Base-by-base conservation (phyloP, 345 rosid genomes). In the Odontarrhena argentea region DNA sequence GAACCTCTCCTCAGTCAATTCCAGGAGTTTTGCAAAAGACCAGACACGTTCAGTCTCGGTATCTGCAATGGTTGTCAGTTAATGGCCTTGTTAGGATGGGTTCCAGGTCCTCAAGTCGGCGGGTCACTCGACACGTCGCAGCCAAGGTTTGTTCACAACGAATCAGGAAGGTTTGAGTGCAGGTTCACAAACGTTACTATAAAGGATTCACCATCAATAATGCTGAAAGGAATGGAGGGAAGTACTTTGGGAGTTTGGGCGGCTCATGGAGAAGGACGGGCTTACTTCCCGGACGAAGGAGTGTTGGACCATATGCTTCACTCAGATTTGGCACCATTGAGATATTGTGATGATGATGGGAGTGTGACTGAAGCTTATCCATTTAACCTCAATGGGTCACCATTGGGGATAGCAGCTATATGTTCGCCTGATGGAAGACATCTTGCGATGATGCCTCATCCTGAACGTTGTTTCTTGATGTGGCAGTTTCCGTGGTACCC, bases 401-500 rank as follows among this genome's bases (percentile, higher is more conserved):
- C 97, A 8, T 69, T 87, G n/a, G 98, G 98, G 50, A 80, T 93
- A 32, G 97, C 96, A 0, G 98, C 98, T 3, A 76, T 93, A 48
- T 93, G 98, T 71, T 93, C 97, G 0, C 96, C 97, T 5, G 92
- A 93, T 65, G 96, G 98, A 11, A 82, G 98, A 73, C 97, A 93
- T 81, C 82, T 93, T 4, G 98, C 96, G 2, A 86, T 90, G 98
- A 93, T 93, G 98, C 98, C 98, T 74, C 97, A 90, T 68, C 98
- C 98, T 3, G 98, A 93, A 67, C 91, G 97, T 18, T 90, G 96
- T 79, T 93, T 93, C 82, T 74, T 93, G 83, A 93, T 93, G 98
- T 93, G 97, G 98, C 98, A 93, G 55, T 90, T 60, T 67, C 98
- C 98, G 0, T 90, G 98, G 98, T 93, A 86, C 61, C 98, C 96